Base-by-base conservation (phyloP, 768 basidiomycete genomes). In the Agaricus sinodeliciosus region DNA sequence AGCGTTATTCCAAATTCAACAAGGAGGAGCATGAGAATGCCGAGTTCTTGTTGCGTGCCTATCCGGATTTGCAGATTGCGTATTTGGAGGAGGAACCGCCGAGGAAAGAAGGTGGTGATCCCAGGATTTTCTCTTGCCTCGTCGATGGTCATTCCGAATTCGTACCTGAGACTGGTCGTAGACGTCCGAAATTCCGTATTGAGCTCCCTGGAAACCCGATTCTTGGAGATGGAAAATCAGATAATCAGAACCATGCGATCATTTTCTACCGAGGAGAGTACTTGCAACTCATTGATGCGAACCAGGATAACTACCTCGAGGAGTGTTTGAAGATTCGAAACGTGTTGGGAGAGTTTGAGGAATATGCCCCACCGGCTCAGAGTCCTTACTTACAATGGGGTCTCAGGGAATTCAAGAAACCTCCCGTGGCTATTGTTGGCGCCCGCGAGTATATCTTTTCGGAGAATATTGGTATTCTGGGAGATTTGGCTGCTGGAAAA, bases 381-480 rank as follows among this genome's bases (percentile, higher is more conserved):
- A 93, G 85, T 60, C 96, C 96, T 4, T 98, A 99, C 67, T 85
- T 87, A 6, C 88, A 88, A 56, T 92, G 88, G 81, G 84, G 84
- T 55, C 84, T 87, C 63, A 85, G 89, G 68, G 91, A 96, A 59
- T 91, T 95, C 78, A 82, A 82, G 65, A 80, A 81, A 56, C 68
- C 90, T 18, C 96, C 96, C 15, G 88, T 98, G 18, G 95, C 96
- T 13, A 99, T 99, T 58, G 90, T 99, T 58, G 96, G 95, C 69
- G 95, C 96, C 9, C 85, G 96, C 71, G 95, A 99, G 76, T 99
- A 99, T 70, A 97, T 99, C 67, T 99, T 99, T 74, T 98, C 96
- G 48, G 96, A 99, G 74, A 97, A 97, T 66, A 98, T 98, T 58
- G 96, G 96, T 77, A 95, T 98, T 61, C 78, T 99, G 43, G 96